Evolutionary conservation across 495 filamentous ascomycete genomes (phyloP).

Genomic region (Penicillium diatomitis): DNA sequence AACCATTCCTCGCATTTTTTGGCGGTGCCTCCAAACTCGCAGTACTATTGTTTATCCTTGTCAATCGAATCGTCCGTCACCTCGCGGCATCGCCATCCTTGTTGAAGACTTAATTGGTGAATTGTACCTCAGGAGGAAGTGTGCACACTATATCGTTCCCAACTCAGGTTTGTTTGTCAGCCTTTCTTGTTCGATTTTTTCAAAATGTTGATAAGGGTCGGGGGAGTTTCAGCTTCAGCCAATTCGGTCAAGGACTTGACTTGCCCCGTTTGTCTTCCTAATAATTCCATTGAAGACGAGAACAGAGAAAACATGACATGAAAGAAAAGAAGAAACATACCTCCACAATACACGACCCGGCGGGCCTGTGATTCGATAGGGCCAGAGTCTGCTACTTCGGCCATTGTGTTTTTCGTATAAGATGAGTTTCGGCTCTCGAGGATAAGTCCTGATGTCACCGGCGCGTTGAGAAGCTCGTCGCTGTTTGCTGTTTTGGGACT

Average conservation of each 20-base stretch:
- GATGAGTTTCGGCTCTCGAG: neutral
- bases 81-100: too few species aligned
- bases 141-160: slow-evolving; percentile 59
- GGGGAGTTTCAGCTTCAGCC: too few species aligned
- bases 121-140: slow-evolving; percentile 82
- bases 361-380: slow-evolving; percentile 51
- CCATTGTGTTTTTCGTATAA: slow-evolving; percentile 19
- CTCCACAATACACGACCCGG: slow-evolving; percentile 71
- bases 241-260: too few species aligned
- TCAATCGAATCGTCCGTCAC: neutral
- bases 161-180: slow-evolving; percentile 8
- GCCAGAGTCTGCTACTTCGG: slow-evolving; percentile 28
- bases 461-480: too few species aligned
- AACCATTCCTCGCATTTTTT: slow-evolving; percentile 98
- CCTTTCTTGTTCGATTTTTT: neutral
- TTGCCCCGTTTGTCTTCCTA: too few species aligned
- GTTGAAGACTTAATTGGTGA: neutral
- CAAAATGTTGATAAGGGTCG: too few species aligned
- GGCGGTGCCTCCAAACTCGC: slow-evolving; percentile 96
- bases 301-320: too few species aligned
- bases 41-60: slow-evolving; percentile 57
- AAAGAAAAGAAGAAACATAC: slow-evolving; percentile 34
- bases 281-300: too few species aligned
- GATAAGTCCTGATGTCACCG: too few species aligned
- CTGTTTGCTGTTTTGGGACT: too few species aligned